Percentiles rank a stretch among this genome's conserved stretches.
Evolutionary conservation across 2,329 filamentous ascomycete species (phyloP).

Genomic region (Penicillium corylophilum): DNA sequence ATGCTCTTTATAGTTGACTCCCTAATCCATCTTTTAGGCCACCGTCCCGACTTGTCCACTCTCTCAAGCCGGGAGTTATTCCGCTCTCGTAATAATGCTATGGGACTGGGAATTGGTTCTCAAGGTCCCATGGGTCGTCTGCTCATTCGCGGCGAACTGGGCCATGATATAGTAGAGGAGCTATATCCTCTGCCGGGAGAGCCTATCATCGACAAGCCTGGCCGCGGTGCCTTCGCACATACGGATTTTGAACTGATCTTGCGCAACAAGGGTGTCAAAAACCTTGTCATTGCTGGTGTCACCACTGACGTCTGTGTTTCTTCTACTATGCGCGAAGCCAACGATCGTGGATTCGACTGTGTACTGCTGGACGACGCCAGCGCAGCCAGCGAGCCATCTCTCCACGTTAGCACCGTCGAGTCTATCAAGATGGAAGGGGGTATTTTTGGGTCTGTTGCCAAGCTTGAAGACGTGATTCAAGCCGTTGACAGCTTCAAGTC

Average conservation of each 20-base stretch:
- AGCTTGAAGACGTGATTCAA: constrained; percentile 40
- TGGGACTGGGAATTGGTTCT: constrained; percentile 53
- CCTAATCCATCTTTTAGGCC: constrained; percentile 32
- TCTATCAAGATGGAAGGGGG: constrained; percentile 50
- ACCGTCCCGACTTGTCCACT: constrained; percentile 56
- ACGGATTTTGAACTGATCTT: constrained; percentile 56
- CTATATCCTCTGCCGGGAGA: constrained; percentile 50
- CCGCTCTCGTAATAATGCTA: constrained; percentile 54
- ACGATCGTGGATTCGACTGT: constrained; percentile 56
- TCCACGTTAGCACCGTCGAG: constrained; percentile 45
- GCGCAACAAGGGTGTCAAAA: constrained; percentile 52
- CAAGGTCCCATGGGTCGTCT: constrained; percentile 58
- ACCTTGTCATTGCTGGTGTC: constrained; percentile 55
- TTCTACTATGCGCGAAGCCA: constrained; percentile 57
- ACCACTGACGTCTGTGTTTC: constrained; percentile 58
- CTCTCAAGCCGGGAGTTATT: constrained; percentile 55
- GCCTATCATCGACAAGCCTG: constrained; percentile 56
- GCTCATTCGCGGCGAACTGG: constrained; percentile 57
- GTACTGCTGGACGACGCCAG: constrained; percentile 52
- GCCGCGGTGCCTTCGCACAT: constrained; percentile 53
- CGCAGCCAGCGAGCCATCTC: constrained; percentile 41
- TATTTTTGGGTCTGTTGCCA: constrained; percentile 44
- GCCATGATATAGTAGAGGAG: constrained; percentile 59
- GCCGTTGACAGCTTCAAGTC: constrained; percentile 45
- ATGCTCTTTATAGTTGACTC: background rate